Conservation (phyloP, 768 basidiomycete genomes). For the Pulveroboletus sp. region DNA sequence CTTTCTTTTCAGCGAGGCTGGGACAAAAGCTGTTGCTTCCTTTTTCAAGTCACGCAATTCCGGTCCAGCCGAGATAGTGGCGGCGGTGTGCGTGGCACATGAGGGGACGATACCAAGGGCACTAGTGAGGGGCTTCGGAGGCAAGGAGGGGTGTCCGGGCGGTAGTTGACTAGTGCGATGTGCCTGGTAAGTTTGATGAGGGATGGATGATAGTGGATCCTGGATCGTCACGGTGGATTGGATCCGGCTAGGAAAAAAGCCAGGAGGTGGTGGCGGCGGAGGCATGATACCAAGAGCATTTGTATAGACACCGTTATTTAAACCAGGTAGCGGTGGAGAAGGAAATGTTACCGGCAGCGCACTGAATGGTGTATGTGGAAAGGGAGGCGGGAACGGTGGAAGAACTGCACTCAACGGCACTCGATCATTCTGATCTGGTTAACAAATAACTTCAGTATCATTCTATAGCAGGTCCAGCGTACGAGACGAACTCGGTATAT, state of each 20-base stretch:
- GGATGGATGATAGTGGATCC: constrained; percentile 71
- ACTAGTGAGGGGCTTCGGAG: constrained; percentile 35
- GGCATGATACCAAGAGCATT: constrained; percentile 20
- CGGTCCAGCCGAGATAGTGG: constrained; percentile 80
- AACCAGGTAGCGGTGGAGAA: constrained; percentile 16
- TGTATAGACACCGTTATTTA: constrained; percentile 2
- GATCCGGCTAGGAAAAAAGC: constrained; percentile 56
- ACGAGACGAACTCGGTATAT: constrained; percentile 14
- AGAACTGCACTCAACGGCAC: not conserved
- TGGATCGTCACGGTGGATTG: constrained; percentile 55
- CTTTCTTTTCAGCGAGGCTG: constrained; percentile 75
- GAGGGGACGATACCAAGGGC: constrained; percentile 41
- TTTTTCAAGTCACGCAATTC: constrained; percentile 90
- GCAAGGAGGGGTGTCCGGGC: constrained; percentile 40
- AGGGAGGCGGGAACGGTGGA: constrained; percentile 23
- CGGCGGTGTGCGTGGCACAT: constrained; percentile 38
- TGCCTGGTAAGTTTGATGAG: constrained; percentile 75
- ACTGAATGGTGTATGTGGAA: constrained; percentile 10
- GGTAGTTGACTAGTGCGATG: constrained; percentile 46
- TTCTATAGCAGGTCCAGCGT: not conserved
- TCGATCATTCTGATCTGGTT: constrained; percentile 10
- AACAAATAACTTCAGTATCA: not conserved
- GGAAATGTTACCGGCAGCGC: constrained; percentile 20
- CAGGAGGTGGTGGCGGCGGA: constrained; percentile 50
- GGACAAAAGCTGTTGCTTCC: constrained; percentile 91